Evolutionary conservation across 2,329 filamentous ascomycete species (phyloP).

Genomic region (Claviceps arundinis): DNA sequence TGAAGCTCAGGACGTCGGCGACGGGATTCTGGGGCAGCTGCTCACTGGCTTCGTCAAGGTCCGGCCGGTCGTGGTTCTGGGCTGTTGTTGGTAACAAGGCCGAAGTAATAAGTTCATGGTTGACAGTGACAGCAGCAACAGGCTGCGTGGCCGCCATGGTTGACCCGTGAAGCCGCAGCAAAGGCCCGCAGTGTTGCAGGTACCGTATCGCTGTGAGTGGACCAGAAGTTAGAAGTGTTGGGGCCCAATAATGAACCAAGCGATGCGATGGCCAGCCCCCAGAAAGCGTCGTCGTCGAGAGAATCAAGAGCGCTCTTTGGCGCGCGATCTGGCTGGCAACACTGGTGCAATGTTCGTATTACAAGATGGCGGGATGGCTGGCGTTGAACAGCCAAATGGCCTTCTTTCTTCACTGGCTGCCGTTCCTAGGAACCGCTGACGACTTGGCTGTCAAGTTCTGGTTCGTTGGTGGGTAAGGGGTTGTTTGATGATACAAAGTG

Average conservation of each 20-base stretch:
- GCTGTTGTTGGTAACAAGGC: neutral
- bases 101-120: neutral
- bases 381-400: neutral
- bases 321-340: neutral
- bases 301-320: neutral
- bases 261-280: neutral
- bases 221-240: neutral
- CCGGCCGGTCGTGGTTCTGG: neutral
- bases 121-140: neutral
- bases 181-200: neutral
- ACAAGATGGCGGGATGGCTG: neutral
- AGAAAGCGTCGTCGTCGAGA: neutral
- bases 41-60: neutral
- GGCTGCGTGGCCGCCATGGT: constrained; percentile 3
- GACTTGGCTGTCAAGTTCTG: neutral
- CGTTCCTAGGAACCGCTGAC: neutral
- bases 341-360: neutral
- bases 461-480: neutral
- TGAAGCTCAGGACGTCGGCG: constrained; percentile 15
- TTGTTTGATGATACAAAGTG: neutral
- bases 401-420: neutral
- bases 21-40: constrained; percentile 5
- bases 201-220: neutral
- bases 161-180: neutral
- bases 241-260: neutral